Percentiles rank a stretch among this genome's conserved stretches.
phyloP scores from a whole-genome alignment of 2,329 filamentous ascomycete species.

The Stagonosporopsis chrysanthemi region DNA sequence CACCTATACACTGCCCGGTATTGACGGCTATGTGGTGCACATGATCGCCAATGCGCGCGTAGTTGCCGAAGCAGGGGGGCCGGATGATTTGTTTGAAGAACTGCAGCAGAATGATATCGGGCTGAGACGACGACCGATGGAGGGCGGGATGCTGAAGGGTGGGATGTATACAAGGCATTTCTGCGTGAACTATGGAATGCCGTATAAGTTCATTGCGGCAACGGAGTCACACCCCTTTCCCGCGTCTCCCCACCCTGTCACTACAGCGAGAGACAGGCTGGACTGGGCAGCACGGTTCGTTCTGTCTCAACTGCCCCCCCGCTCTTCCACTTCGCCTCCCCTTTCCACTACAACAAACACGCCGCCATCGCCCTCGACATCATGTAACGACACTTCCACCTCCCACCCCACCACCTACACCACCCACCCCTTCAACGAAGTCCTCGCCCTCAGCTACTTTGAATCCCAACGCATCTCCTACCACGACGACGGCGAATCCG shows the following conservation, averaged over 20 bases:
- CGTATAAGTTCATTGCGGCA: slow-evolving; percentile 70
- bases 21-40: slow-evolving; percentile 59
- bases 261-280: slow-evolving; percentile 60
- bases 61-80: slow-evolving; percentile 61
- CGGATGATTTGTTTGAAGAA: slow-evolving; percentile 67
- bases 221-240: slow-evolving; percentile 47
- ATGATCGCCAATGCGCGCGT: slow-evolving; percentile 64
- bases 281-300: slow-evolving; percentile 62
- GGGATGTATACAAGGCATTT: slow-evolving; percentile 63
- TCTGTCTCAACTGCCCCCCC: slow-evolving; percentile 38
- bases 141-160: slow-evolving; percentile 40
- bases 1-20: slow-evolving; percentile 57
- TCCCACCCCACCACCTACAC: not conserved
- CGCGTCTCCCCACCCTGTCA: slow-evolving; percentile 52
- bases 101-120: slow-evolving; percentile 53
- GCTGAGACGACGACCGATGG: slow-evolving; percentile 28
- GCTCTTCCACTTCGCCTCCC: not conserved
- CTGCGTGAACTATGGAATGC: slow-evolving; percentile 65
- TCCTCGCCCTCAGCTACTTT: slow-evolving; percentile 69
- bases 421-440: slow-evolving; percentile 64
- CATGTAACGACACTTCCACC: not conserved
- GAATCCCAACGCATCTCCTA: slow-evolving; percentile 66
- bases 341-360: not conserved
- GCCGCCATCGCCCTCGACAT: not conserved
- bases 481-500: slow-evolving; percentile 71